A percentile compares a stretch with the other conserved stretches of the same genome.
Evolutionary conservation across 1,139 yeast species (phyloP).

Genomic region (Saccharomyces hybrid): DNA sequence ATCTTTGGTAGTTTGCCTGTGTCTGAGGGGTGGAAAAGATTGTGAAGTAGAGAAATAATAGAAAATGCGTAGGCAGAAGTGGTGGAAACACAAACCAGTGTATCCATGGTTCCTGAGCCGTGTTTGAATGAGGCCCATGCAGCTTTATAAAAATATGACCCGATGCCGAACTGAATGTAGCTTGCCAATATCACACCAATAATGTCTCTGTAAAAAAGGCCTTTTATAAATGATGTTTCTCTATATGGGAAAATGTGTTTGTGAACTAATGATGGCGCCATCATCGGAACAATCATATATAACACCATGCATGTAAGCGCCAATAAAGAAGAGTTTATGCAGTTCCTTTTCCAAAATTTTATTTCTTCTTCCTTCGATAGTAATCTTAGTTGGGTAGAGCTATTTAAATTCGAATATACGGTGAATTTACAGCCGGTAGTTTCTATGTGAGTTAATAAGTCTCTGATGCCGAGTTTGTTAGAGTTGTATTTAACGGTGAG

Average conservation of each 20-base stretch:
- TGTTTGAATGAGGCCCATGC: conserved; percentile 58
- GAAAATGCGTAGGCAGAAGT: conserved; percentile 73
- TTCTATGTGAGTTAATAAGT: conserved; percentile 43
- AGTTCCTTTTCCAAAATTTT: conserved; percentile 54
- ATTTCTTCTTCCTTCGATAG: conserved; percentile 68
- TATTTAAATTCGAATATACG: conserved; percentile 25
- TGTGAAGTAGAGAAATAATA: conserved; percentile 44
- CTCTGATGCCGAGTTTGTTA: conserved; percentile 46
- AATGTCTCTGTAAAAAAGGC: conserved; percentile 51
- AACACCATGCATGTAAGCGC: conserved; percentile 20
- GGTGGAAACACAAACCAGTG: conserved; percentile 77
- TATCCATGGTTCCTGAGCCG: conserved; percentile 91
- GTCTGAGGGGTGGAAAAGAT: conserved; percentile 32
- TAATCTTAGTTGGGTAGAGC: conserved; percentile 51
- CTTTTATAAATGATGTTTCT: conserved; percentile 33
- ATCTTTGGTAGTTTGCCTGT: conserved; percentile 49
- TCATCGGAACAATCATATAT: conserved; percentile 28
- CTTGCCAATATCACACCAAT: conserved; percentile 53
- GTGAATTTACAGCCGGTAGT: conserved; percentile 44
- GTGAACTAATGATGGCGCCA: conserved; percentile 11
- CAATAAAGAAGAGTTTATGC: conserved; percentile 37
- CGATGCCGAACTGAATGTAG: conserved; percentile 55
- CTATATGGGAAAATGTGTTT: conserved; percentile 20
- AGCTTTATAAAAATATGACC: conserved; percentile 59
- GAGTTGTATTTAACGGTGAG: conserved; percentile 38